These are phyloP conservation scores for Lasiodiplodia sp. DNA, from an alignment of 2,329 filamentous ascomycete species.

Conservation along the genomic window DNA sequence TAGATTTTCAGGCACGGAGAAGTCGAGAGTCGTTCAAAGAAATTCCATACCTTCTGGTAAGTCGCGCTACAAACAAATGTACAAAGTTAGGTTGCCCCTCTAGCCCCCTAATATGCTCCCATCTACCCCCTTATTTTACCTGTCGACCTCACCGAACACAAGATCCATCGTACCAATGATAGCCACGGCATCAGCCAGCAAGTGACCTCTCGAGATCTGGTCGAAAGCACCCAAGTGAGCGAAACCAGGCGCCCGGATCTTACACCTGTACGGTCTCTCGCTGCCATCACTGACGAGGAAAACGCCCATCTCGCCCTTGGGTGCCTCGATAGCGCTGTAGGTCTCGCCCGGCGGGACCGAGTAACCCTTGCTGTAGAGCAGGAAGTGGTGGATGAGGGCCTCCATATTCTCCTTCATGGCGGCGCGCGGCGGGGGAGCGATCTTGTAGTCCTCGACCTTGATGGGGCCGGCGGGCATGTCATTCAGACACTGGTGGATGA, in stretches of 20 bases:
- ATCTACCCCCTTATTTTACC: slow-evolving; percentile 17
- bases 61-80: slow-evolving; percentile 29
- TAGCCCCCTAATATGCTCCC: background rate
- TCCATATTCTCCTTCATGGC: slow-evolving; percentile 99
- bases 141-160: slow-evolving; percentile 42
- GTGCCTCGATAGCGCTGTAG: slow-evolving; percentile 98
- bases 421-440: slow-evolving; percentile 90
- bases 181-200: slow-evolving; percentile 94
- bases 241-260: slow-evolving; percentile 96
- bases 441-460: slow-evolving; percentile 98
- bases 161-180: slow-evolving; percentile 72
- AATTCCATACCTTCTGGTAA: slow-evolving; percentile 22
- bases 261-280: slow-evolving; percentile 95
- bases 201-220: slow-evolving; percentile 88
- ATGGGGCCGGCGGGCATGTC: slow-evolving; percentile 97
- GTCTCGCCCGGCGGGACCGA: slow-evolving; percentile 96
- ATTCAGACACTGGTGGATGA: slow-evolving; percentile 98
- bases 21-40: background rate
- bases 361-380: slow-evolving; percentile 98
- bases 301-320: slow-evolving; percentile 99
- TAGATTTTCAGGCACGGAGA: background rate
- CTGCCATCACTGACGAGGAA: slow-evolving; percentile 95
- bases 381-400: slow-evolving; percentile 97
- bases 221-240: slow-evolving; percentile 95
- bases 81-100: slow-evolving; percentile 26